phyloP scores from a whole-genome alignment of 495 filamentous ascomycete species.

The Annulohypoxylon moriforme region DNA sequence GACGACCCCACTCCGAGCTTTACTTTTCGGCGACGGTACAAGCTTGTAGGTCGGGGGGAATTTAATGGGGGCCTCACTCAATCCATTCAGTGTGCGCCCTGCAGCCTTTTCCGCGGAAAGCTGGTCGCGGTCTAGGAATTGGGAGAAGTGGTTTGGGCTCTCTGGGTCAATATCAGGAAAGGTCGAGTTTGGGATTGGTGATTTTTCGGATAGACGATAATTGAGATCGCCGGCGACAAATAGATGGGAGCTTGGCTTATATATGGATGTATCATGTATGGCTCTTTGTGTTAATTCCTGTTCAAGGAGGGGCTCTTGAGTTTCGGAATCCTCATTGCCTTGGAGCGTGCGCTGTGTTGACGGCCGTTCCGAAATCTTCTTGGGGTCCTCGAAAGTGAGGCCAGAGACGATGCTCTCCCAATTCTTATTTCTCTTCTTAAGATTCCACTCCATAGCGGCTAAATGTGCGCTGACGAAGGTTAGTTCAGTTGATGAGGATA shows the following conservation, averaged over 20 bases:
- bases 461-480: conserved; percentile 92
- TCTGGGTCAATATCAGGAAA: conserved; percentile 71
- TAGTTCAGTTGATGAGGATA: conserved; percentile 63
- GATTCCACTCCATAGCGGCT: conserved; percentile 81
- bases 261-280: conserved; percentile 66
- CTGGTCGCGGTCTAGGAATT: conserved; percentile 80
- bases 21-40: conserved; percentile 57
- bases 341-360: conserved; percentile 18
- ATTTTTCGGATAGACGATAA: conserved; percentile 78
- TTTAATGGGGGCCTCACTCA: conserved; percentile 75
- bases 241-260: conserved; percentile 77
- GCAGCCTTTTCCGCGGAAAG: conserved; percentile 73
- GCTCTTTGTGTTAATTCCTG: conserved; percentile 27
- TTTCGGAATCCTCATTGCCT: conserved; percentile 43
- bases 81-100: conserved; percentile 75
- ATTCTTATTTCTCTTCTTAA: conserved; percentile 79
- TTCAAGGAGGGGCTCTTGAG: conserved; percentile 21
- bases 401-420: conserved; percentile 84
- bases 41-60: conserved; percentile 97
- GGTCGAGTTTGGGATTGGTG: conserved; percentile 63
- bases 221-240: conserved; percentile 94
- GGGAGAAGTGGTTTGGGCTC: conserved; percentile 57
- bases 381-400: conserved; percentile 74
- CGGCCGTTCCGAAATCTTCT: conserved; percentile 40
- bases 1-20: conserved; percentile 48